Base-by-base conservation (phyloP, 2,329 filamentous ascomycete genomes). In the Penicillium sp. region DNA sequence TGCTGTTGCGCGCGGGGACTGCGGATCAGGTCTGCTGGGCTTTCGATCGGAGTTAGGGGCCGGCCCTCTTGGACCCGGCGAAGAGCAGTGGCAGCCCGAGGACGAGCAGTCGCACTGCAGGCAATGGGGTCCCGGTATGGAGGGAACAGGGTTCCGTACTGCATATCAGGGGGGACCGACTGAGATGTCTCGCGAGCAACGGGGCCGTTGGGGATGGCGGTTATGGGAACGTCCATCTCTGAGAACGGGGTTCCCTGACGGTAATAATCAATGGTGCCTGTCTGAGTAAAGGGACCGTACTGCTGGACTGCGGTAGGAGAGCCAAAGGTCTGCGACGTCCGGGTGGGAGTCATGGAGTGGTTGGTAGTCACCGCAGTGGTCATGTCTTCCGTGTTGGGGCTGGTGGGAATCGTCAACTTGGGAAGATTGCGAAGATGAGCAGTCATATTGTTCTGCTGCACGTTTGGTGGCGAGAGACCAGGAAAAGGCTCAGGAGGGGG, bases 91-190 rank as follows among this genome's bases (percentile, higher is more conserved):
- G 15, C 16, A 20, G 14, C 11, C 18, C 25, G 17, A 9, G 34
- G 17, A 26, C 13, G 7, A 18, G 11, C 11, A 5, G 34, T 20
- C 10, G 34, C 20, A 3, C 34, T 36, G n/a, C 34, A 26, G 10
- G 25, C 4, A 15, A 30, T 23, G 15, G 21, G 26, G 19, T 18
- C 18, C 21, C 21, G 21, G 21, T 25, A 25, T 25, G 7, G 21
- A 4, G 18, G 28, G 15, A 29, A 26, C 28, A 26, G 25, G 6
- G 1, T 63, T 20, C 81, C 79, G 72, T 85, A 95, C 62, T 81
- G 83, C 89, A 96, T 95, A 68, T 94, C 83, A 5, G 91, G 91
- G 29, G 91, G 91, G 0, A 96, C 91, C 4, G 90, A 96, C 65
- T 95, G 88, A 17, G 88, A 94, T 32, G 76, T 73, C 58, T 93